Conservation (phyloP, 306 rosid genomes). For the Cicer bijugum region DNA sequence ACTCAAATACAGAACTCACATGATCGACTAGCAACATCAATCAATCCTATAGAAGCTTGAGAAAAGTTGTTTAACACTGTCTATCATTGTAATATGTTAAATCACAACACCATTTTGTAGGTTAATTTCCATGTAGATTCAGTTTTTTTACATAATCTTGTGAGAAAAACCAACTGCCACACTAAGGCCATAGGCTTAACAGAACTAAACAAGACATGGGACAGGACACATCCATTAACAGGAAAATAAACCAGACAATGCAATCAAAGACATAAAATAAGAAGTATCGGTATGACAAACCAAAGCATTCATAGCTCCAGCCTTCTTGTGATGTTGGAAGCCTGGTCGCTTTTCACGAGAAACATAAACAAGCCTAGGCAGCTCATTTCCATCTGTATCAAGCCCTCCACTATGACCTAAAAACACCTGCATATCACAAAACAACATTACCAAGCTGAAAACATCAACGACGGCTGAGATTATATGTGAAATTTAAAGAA, state of each 20-base stretch:
- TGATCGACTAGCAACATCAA: constrained; percentile 17
- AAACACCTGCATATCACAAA: constrained; percentile 73
- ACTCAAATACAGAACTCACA: background rate
- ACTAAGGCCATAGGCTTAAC: constrained; percentile 13
- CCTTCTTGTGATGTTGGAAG: constrained; percentile 99
- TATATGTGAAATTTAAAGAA: constrained; percentile 29
- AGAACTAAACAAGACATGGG: background rate
- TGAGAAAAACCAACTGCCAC: constrained; percentile 20
- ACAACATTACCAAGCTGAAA: constrained; percentile 34
- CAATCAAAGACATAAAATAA: constrained; percentile 27
- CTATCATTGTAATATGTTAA: constrained; percentile 7
- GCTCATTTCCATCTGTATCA: constrained; percentile 98
- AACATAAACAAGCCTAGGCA: constrained; percentile 98
- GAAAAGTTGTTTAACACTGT: background rate
- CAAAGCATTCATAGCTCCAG: constrained; percentile 99
- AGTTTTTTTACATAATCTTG: constrained; percentile 19
- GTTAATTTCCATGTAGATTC: constrained; percentile 27
- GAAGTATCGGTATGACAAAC: constrained; percentile 55
- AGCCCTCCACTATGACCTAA: constrained; percentile 98
- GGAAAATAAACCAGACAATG: constrained; percentile 12
- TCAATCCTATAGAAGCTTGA: constrained; percentile 29
- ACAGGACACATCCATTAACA: background rate
- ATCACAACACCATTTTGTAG: constrained; percentile 9
- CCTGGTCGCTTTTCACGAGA: constrained; percentile 99
- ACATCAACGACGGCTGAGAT: background rate